Evolutionary conservation across 23 red algal genomes (phyloP).

Genomic region (Pyropia haitanensis): DNA sequence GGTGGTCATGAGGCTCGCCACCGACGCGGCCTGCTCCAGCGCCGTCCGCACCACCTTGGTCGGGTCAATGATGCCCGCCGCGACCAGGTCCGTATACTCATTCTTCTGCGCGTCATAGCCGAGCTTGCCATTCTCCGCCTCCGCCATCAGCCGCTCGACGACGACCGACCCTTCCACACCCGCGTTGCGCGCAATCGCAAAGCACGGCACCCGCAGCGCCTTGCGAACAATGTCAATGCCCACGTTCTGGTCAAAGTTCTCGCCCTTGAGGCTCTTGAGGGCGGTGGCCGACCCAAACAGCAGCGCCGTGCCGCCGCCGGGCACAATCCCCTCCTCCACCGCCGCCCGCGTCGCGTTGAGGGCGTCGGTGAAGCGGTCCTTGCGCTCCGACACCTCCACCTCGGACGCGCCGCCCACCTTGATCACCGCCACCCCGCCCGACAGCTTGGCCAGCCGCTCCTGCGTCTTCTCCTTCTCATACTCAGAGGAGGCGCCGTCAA

Average conservation of each 20-base stretch:
- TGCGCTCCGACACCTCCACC: constrained; percentile 85
- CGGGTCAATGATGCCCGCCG: constrained; percentile 88
- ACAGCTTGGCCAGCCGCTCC: constrained; percentile 87
- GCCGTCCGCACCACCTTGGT: constrained; percentile 93
- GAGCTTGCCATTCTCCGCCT: constrained; percentile 17
- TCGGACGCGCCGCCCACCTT: constrained; percentile 91
- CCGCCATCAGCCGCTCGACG: constrained; percentile 70
- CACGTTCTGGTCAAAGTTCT: constrained; percentile 95
- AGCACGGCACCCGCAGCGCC: constrained; percentile 72
- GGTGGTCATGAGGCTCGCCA: constrained; percentile 89
- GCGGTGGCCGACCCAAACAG: constrained; percentile 47
- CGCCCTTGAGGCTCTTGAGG: constrained; percentile 60
- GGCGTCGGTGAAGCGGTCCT: constrained; percentile 94
- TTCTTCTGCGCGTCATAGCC: constrained; percentile 79
- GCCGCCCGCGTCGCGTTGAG: constrained; percentile 93
- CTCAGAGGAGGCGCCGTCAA: constrained; percentile 68
- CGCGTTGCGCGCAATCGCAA: constrained; percentile 82
- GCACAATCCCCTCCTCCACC: constrained; percentile 98
- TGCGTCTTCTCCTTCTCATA: constrained; percentile 99
- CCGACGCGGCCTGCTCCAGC: constrained; percentile 79
- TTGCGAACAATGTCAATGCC: constrained; percentile 95
- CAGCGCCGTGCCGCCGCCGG: constrained; percentile 92
- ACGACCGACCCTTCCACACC: constrained; percentile 89
- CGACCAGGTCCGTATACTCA: constrained; percentile 65
- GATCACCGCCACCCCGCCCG: constrained; percentile 97